Evolutionary conservation across 176 grass and related monocot species (phyloP).

Genomic region (Stipa capillata): DNA sequence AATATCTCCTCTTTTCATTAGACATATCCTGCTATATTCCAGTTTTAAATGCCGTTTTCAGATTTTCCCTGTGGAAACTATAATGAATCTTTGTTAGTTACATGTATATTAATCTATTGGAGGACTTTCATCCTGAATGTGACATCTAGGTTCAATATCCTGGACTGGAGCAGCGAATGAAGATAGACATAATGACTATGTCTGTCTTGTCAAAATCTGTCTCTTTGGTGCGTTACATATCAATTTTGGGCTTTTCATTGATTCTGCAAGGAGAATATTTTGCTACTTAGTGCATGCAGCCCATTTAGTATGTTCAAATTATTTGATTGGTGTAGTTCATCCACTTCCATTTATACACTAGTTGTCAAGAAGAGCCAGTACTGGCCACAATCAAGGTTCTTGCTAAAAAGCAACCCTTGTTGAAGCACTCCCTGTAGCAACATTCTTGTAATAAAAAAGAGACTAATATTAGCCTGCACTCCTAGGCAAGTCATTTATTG

Average conservation of each 20-base stretch:
- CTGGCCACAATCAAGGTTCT: not conserved
- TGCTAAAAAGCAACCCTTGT: not conserved
- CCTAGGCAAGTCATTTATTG: constrained; percentile 4
- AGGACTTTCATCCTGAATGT: constrained; percentile 12
- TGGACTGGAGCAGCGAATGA: constrained; percentile 86
- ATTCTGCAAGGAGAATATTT: constrained; percentile 4
- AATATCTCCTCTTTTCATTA: not conserved
- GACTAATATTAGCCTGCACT: not conserved
- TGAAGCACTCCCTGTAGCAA: not conserved
- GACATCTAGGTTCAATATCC: constrained; percentile 84
- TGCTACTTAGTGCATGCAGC: not conserved
- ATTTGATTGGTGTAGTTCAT: not conserved
- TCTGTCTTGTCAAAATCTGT: constrained; percentile 73
- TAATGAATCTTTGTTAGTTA: not conserved
- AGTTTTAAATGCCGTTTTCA: not conserved
- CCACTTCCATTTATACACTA: not conserved
- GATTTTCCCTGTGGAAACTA: not conserved
- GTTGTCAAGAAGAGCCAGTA: not conserved
- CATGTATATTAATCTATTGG: constrained; percentile 6
- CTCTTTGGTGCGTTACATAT: constrained; percentile 54
- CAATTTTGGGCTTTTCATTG: not conserved
- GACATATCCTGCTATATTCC: not conserved
- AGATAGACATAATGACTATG: constrained; percentile 94
- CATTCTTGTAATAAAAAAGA: not conserved
- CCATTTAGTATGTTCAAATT: not conserved